Base-by-base conservation (phyloP, 352 stramenopile species). In the Globisporangium orthogonon region DNA sequence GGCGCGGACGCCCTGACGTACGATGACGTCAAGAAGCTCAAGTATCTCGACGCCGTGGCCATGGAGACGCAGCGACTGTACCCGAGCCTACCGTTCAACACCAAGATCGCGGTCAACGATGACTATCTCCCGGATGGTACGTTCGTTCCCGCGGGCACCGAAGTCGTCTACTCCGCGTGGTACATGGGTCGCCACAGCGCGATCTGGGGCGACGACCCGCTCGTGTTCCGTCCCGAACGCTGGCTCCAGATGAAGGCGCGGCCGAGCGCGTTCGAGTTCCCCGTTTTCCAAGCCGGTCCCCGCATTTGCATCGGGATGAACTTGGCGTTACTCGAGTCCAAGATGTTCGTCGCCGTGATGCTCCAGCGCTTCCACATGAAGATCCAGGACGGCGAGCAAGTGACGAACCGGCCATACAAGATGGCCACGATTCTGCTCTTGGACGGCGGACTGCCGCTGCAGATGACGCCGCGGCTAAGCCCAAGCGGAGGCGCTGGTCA, bases 291-390 rank as follows among this genome's bases (percentile, higher is more conserved):
- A 39, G 78, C 77, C 1, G 85, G 83, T 7, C 76, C 74, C 4
- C 75, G 85, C 7, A 68, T 82, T 11, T 95, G 85, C 52, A 41
- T 90, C 7, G 83, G 85, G 14, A 84, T 86, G 76, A 84, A 78
- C 52, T 82, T 90, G 62, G 79, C 77, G 5, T 54, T 90, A 9
- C 54, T 89, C 40, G 76, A 89, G 52, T 56, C 69, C 46, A 86
- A 86, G 61, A 61, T 83, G 44, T 83, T 83, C 52, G 67, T 78
- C 9, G 71, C 70, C 46, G 66, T 75, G 30, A 54, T 54, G 28
- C 14, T 54, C 15, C 49, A 29, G 15, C 7, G 18, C 15, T 54
- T 54, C 49, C 5, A 44, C 31, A 15, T 54, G 14, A 5, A 5
- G 49, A 40, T 54, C 49, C 49, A 54, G 33, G 30, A 54, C 33